Evolutionary conservation across 2,329 filamentous ascomycete genomes (phyloP).

Genomic region (Colletotrichum tabaci): DNA sequence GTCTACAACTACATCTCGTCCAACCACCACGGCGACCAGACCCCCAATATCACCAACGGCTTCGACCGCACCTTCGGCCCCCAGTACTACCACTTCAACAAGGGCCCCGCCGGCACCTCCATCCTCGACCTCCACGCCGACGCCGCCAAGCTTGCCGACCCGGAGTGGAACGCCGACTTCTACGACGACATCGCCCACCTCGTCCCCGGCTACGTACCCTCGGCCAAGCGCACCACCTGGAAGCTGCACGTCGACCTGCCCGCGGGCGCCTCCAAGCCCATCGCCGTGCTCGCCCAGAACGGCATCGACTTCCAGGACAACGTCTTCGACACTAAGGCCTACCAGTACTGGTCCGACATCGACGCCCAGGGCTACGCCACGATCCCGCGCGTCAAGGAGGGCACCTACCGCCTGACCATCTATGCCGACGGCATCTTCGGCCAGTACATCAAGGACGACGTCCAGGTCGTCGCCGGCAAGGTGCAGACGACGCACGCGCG

Average conservation of each 20-base stretch:
- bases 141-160: slow-evolving; percentile 65
- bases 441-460: slow-evolving; percentile 67
- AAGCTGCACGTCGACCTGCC: slow-evolving; percentile 67
- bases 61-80: slow-evolving; percentile 75
- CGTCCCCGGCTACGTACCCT: slow-evolving; percentile 72
- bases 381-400: slow-evolving; percentile 67
- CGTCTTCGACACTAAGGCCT: slow-evolving; percentile 61
- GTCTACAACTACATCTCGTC: slow-evolving; percentile 73
- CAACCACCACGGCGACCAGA: slow-evolving; percentile 73
- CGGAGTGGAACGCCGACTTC: slow-evolving; percentile 71
- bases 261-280: slow-evolving; percentile 60
- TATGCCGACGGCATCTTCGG: slow-evolving; percentile 76
- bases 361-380: slow-evolving; percentile 58
- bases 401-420: slow-evolving; percentile 73
- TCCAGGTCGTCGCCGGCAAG: slow-evolving; percentile 58
- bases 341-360: slow-evolving; percentile 72
- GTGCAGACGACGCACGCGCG: slow-evolving; percentile 55
- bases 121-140: slow-evolving; percentile 67
- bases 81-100: slow-evolving; percentile 73
- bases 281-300: slow-evolving; percentile 67
- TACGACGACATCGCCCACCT: slow-evolving; percentile 74
- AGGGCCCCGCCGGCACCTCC: slow-evolving; percentile 60
- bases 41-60: slow-evolving; percentile 72
- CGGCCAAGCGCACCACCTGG: slow-evolving; percentile 65
- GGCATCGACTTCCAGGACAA: slow-evolving; percentile 72